These are phyloP conservation scores for Lolium rigidum DNA, from an alignment of 176 grass and related monocot genomes.

Conservation along the genomic window DNA sequence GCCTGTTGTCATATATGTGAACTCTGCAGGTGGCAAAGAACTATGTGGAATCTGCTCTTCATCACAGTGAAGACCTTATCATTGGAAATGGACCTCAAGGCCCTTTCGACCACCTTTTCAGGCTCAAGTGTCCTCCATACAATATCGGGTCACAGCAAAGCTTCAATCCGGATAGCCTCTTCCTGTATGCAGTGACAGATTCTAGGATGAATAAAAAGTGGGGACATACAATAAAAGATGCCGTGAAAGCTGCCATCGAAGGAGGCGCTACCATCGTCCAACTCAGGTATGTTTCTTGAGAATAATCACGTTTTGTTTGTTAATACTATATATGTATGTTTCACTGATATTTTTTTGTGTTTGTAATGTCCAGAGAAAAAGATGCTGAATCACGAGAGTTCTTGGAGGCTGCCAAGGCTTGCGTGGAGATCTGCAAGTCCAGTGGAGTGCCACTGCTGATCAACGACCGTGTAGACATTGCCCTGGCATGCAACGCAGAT, in stretches of 20 bases:
- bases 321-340: not conserved
- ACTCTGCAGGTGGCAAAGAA: conserved; percentile 77
- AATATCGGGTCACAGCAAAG: conserved; percentile 42
- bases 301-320: not conserved
- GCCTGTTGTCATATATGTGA: conserved; percentile 2
- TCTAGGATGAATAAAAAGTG: conserved; percentile 89
- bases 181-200: conserved; percentile 93
- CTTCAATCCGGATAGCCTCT: conserved; percentile 69
- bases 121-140: conserved; percentile 51
- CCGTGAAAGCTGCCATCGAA: conserved; percentile 74
- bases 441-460: conserved; percentile 78
- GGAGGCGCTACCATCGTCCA: conserved; percentile 90
- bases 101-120: conserved; percentile 89
- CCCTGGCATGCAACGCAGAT: conserved; percentile 78
- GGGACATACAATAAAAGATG: conserved; percentile 76
- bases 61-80: conserved; percentile 76
- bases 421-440: conserved; percentile 65
- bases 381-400: conserved; percentile 68
- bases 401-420: conserved; percentile 70
- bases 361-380: conserved; percentile 71
- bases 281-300: conserved; percentile 58
- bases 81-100: conserved; percentile 91
- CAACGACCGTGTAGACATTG: conserved; percentile 87
- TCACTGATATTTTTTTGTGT: conserved; percentile 15
- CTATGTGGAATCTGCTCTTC: conserved; percentile 80